phyloP scores from a whole-genome alignment of 129 eudicot genomes.

The Deinandra increscens region DNA sequence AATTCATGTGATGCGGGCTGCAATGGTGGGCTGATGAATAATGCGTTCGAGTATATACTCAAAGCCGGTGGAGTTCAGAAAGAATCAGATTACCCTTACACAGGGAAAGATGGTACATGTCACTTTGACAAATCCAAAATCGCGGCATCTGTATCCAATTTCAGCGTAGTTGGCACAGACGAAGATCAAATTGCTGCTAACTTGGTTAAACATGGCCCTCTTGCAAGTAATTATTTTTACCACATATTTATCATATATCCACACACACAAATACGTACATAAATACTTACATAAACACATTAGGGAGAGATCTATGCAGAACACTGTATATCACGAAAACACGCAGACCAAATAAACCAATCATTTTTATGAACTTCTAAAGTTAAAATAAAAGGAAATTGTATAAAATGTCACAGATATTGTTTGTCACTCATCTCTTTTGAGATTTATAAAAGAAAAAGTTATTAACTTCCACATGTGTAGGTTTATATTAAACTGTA shows the following conservation, averaged over 20 bases:
- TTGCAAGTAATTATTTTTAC: slow-evolving; percentile 56
- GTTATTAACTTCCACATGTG: too few relatives aligned
- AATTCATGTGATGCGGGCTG: slow-evolving; percentile 79
- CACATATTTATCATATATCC: background rate
- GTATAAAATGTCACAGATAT: too few relatives aligned
- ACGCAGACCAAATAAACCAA: too few relatives aligned
- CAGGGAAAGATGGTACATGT: slow-evolving; percentile 72
- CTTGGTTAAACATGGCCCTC: slow-evolving; percentile 82
- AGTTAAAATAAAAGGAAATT: too few relatives aligned
- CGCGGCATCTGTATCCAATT: slow-evolving; percentile 78
- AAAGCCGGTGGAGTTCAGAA: slow-evolving; percentile 70
- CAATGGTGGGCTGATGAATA: slow-evolving; percentile 90
- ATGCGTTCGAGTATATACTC: slow-evolving; percentile 75
- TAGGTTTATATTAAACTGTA: too few relatives aligned
- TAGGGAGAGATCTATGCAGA: too few relatives aligned
- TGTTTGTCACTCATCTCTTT: too few relatives aligned
- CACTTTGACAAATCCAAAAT: slow-evolving; percentile 69
- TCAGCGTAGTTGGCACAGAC: slow-evolving; percentile 65
- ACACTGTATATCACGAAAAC: too few relatives aligned
- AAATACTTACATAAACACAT: too few relatives aligned
- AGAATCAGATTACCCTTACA: slow-evolving; percentile 84
- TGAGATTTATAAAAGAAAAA: too few relatives aligned
- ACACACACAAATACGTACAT: too few relatives aligned
- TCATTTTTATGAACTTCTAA: too few relatives aligned
- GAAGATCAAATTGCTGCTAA: slow-evolving; percentile 95